A percentile compares a stretch with the other conserved stretches of the same genome.
These are phyloP conservation scores for Chaetomium globosum DNA, from an alignment of 2,329 filamentous ascomycete species.

Conservation along the genomic window DNA sequence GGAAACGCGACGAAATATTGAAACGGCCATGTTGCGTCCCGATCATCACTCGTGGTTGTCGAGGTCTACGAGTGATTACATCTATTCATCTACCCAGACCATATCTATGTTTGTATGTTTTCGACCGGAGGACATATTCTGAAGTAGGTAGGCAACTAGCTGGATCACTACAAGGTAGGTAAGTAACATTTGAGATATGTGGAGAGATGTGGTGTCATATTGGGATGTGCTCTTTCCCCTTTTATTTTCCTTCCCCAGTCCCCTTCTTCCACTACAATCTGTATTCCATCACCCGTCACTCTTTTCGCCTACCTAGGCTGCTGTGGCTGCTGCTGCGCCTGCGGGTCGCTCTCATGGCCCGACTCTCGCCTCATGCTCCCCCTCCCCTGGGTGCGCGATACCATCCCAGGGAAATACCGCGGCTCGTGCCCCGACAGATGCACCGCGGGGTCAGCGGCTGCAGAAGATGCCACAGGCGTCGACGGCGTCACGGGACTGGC, in stretches of 20 bases:
- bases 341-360: conserved; percentile 44
- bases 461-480: conserved; percentile 26
- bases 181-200: no score
- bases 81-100: neutral
- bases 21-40: neutral
- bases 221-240: neutral
- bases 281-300: neutral
- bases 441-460: conserved; percentile 26
- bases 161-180: no score
- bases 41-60: neutral
- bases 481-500: neutral
- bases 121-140: neutral
- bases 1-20: neutral
- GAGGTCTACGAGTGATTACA: neutral
- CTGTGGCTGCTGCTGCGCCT: neutral
- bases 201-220: no score
- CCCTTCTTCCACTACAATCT: neutral
- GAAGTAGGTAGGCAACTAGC: no score
- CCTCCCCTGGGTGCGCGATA: conserved; percentile 55
- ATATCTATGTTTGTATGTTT: no score
- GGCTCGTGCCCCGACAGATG: conserved; percentile 55
- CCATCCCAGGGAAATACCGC: conserved; percentile 71
- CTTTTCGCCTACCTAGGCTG: neutral
- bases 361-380: conserved; percentile 48
- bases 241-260: neutral